phyloP scores from a whole-genome alignment of 257 asterid species.

The Solanum phureja region DNA sequence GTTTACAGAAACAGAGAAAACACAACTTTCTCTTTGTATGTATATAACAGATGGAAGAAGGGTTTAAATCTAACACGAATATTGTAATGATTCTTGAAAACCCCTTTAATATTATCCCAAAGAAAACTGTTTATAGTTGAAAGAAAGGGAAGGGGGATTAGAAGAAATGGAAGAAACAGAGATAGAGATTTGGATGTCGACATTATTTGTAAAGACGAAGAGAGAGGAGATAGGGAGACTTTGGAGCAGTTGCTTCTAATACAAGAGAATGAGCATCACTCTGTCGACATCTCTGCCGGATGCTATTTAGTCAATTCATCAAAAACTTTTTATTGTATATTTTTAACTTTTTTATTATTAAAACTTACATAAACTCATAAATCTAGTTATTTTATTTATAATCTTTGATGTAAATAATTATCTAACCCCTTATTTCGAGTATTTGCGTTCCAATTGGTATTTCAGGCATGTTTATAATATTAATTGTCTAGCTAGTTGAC shows the following conservation, averaged over 20 bases:
- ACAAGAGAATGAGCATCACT: not conserved
- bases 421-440: too few relatives aligned
- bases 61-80: not conserved
- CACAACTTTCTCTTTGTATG: not conserved
- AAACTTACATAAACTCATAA: too few relatives aligned
- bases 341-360: too few relatives aligned
- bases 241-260: not conserved
- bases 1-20: not conserved
- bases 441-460: not conserved
- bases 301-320: not conserved
- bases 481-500: not conserved
- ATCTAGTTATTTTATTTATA: not conserved
- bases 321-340: not conserved
- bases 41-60: not conserved
- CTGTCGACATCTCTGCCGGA: not conserved
- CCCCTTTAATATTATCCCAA: too few relatives aligned
- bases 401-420: too few relatives aligned
- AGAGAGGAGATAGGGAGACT: not conserved
- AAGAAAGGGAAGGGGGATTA: not conserved
- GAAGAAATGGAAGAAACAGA: not conserved
- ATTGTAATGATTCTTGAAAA: not conserved
- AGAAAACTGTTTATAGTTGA: not conserved
- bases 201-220: not conserved
- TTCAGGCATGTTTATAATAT: not conserved
- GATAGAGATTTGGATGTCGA: not conserved